phyloP scores from a whole-genome alignment of 2,329 filamentous ascomycete species.

The Calonectria leucothoes region DNA sequence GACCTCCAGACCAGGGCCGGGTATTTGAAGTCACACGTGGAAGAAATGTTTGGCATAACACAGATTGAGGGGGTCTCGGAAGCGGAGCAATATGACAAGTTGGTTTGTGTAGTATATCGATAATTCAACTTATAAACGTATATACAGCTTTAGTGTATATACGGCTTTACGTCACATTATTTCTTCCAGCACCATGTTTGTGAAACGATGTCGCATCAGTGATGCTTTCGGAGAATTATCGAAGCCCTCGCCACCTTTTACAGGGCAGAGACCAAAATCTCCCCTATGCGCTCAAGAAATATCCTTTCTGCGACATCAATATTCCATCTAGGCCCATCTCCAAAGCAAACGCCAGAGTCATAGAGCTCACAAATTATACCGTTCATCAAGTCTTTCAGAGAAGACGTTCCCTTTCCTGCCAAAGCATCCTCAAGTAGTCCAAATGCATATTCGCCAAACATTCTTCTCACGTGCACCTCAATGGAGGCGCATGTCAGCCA shows the following conservation, averaged over 20 bases:
- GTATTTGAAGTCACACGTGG: no score
- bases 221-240: background rate
- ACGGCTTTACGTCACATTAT: no score
- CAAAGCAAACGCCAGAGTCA: slow-evolving; percentile 28
- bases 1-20: no score
- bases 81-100: no score
- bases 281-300: slow-evolving; percentile 5
- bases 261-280: background rate
- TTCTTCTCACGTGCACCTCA: slow-evolving; percentile 14
- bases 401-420: background rate
- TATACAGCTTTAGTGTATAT: no score
- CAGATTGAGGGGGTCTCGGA: no score
- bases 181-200: background rate
- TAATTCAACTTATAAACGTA: no score
- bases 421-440: slow-evolving; percentile 12
- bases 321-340: slow-evolving; percentile 29
- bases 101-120: no score
- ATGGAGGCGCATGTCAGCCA: slow-evolving; percentile 27
- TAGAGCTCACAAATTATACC: slow-evolving; percentile 19
- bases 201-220: no score
- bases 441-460: slow-evolving; percentile 11
- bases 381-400: background rate
- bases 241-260: background rate
- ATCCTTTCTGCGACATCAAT: slow-evolving; percentile 16
- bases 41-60: no score